Evolutionary conservation across 1,139 yeast genomes (phyloP).

Genomic region (Oligophagozyma castellii): DNA sequence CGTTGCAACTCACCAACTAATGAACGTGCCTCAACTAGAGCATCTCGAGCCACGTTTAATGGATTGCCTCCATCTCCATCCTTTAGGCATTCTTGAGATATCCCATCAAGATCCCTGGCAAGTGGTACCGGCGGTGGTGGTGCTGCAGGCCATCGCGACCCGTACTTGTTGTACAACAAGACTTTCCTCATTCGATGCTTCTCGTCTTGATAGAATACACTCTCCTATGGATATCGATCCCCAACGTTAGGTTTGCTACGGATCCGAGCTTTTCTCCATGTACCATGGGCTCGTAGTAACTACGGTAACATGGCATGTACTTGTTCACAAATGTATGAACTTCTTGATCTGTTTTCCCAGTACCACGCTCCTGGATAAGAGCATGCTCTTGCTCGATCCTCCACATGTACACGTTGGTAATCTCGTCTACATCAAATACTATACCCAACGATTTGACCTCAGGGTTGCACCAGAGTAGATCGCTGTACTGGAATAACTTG

Average conservation of each 20-base stretch:
- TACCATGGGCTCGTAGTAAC: constrained; percentile 42
- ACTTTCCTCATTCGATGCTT: constrained; percentile 8
- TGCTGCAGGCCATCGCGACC: constrained; percentile 12
- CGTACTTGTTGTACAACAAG: constrained; percentile 16
- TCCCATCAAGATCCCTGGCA: constrained; percentile 12
- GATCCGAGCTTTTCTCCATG: constrained; percentile 16
- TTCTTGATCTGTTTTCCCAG: constrained; percentile 68
- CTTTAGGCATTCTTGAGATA: constrained; percentile 20
- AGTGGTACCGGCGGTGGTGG: constrained; percentile 6
- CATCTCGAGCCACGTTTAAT: too few relatives aligned
- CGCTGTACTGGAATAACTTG: constrained; percentile 34
- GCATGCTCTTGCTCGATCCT: constrained; percentile 73
- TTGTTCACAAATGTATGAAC: constrained; percentile 60
- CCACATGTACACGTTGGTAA: constrained; percentile 65
- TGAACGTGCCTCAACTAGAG: constrained; percentile 6
- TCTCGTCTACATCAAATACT: constrained; percentile 43
- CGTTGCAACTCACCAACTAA: constrained; percentile 10
- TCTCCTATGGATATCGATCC: constrained; percentile 13
- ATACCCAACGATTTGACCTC: constrained; percentile 43
- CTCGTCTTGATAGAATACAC: constrained; percentile 9
- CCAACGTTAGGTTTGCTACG: constrained; percentile 18
- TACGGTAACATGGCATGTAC: constrained; percentile 73
- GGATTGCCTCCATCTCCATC: constrained; percentile 15
- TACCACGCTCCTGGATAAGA: constrained; percentile 39
- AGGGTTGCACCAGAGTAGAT: constrained; percentile 53